These are phyloP conservation scores for Talaromyces sp. DNA, from an alignment of 2,329 filamentous ascomycete genomes.

Conservation along the genomic window DNA sequence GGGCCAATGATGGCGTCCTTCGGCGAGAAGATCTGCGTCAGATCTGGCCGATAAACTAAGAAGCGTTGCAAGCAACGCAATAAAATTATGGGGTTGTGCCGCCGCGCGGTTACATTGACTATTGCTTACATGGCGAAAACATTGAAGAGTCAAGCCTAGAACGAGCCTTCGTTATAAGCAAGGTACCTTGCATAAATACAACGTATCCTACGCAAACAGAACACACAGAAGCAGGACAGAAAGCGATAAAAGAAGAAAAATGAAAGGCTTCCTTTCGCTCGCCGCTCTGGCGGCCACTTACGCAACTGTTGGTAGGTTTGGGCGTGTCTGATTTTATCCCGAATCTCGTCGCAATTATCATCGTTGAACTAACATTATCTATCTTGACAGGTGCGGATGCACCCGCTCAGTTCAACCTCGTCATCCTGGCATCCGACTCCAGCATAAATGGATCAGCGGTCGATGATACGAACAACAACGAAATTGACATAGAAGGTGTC, in stretches of 20 bases:
- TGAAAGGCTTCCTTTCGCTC: background rate
- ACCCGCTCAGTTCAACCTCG: background rate
- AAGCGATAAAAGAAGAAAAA: background rate
- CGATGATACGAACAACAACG: background rate
- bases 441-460: background rate
- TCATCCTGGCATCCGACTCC: background rate
- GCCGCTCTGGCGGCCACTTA: background rate
- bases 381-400: background rate
- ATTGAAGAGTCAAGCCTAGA: background rate
- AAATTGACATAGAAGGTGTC: background rate
- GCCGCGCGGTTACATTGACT: background rate
- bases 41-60: background rate
- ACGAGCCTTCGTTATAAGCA: background rate
- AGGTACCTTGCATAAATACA: background rate
- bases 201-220: background rate
- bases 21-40: background rate
- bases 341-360: background rate
- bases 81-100: background rate
- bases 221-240: background rate
- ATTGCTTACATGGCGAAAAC: background rate
- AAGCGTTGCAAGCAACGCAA: background rate
- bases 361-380: background rate
- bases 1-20: background rate
- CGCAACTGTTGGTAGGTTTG: conserved; percentile 1
- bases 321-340: background rate